Conservation (phyloP, 352 stramenopile genomes). For the Aphanomyces stellatus region DNA sequence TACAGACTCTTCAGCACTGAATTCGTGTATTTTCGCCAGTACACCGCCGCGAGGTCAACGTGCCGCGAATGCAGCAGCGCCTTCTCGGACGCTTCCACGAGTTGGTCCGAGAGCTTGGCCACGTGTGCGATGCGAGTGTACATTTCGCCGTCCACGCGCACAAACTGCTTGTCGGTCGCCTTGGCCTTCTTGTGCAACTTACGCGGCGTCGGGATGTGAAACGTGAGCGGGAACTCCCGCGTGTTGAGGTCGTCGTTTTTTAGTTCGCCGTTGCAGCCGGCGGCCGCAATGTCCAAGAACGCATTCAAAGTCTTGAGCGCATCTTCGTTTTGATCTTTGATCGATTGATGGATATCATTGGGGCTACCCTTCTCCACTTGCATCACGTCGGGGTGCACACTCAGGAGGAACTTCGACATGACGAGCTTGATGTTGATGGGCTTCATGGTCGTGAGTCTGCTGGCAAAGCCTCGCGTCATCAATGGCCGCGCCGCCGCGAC, state of each 20-base stretch:
- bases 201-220: constrained; percentile 6
- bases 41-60: background rate
- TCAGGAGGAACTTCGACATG: constrained; percentile 8
- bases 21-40: constrained; percentile 18
- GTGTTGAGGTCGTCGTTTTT: background rate
- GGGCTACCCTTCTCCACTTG: background rate
- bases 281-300: constrained; percentile 11
- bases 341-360: constrained; percentile 9
- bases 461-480: background rate
- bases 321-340: constrained; percentile 18
- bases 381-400: constrained; percentile 15
- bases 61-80: background rate
- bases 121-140: background rate
- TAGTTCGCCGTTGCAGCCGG: constrained; percentile 11
- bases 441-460: constrained; percentile 13
- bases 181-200: background rate
- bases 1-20: constrained; percentile 2
- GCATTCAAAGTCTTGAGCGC: constrained; percentile 14
- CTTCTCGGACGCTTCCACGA: constrained; percentile 1
- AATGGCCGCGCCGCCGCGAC: background rate
- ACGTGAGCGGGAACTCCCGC: constrained; percentile 2
- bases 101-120: background rate
- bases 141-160: constrained; percentile 1
- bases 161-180: background rate
- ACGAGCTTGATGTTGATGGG: constrained; percentile 18